Percentiles rank a stretch among this genome's conserved stretches.
phyloP scores from a whole-genome alignment of 345 rosid species.

The Populus tremula region DNA sequence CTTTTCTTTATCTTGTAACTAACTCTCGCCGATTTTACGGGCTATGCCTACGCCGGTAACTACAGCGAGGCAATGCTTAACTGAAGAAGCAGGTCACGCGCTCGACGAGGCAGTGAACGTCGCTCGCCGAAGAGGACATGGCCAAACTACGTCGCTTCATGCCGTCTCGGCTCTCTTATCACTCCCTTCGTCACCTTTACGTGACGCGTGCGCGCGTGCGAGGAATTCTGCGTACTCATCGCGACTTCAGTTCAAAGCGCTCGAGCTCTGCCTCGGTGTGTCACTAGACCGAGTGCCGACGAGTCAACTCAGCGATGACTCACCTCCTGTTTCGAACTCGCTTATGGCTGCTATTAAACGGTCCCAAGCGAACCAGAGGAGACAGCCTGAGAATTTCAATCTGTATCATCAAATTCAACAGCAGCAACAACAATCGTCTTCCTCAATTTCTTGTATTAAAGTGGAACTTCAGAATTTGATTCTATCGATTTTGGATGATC shows the following conservation, averaged over 20 bases:
- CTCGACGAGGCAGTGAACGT: slow-evolving; percentile 63
- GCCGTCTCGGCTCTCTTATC: slow-evolving; percentile 57
- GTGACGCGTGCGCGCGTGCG: slow-evolving; percentile 62
- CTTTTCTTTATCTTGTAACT: not conserved
- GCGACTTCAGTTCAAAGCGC: slow-evolving; percentile 57
- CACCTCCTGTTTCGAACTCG: slow-evolving; percentile 74
- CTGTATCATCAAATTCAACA: slow-evolving; percentile 35
- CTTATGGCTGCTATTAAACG: slow-evolving; percentile 97
- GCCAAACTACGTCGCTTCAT: slow-evolving; percentile 70
- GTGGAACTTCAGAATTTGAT: slow-evolving; percentile 59
- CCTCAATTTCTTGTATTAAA: slow-evolving; percentile 23
- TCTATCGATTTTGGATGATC: slow-evolving; percentile 68
- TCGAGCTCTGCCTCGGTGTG: slow-evolving; percentile 62
- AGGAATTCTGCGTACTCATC: slow-evolving; percentile 38
- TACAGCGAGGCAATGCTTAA: slow-evolving; percentile 58
- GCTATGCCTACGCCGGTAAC: slow-evolving; percentile 72
- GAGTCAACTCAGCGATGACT: slow-evolving; percentile 31
- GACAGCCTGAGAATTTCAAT: slow-evolving; percentile 78
- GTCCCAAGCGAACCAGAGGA: slow-evolving; percentile 84
- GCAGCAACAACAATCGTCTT: slow-evolving; percentile 34
- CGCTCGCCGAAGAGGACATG: slow-evolving; percentile 62
- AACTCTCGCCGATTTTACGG: slow-evolving; percentile 14
- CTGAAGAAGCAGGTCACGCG: slow-evolving; percentile 63
- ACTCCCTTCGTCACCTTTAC: slow-evolving; percentile 51
- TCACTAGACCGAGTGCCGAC: slow-evolving; percentile 58